Conservation (phyloP, 192 early-diverging fungal species). For the Ambispora gerdemannii region DNA sequence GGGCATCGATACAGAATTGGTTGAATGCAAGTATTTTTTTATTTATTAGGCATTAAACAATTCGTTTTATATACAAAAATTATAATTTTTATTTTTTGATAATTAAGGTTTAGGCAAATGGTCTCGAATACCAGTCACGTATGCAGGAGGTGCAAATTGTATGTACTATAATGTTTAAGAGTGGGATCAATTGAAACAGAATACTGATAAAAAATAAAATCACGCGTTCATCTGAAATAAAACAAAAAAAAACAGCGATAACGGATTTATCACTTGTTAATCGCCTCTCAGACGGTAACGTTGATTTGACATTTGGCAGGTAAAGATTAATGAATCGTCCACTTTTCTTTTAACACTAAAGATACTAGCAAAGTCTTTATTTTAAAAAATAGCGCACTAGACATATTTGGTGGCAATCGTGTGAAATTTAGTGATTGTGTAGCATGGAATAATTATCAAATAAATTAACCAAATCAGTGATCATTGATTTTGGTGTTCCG, state of each 20-base stretch:
- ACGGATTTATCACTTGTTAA: slow-evolving; percentile 79
- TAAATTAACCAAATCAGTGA: not conserved
- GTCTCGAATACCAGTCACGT: slow-evolving; percentile 86
- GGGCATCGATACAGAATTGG: slow-evolving; percentile 89
- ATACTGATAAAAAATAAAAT: too few species aligned
- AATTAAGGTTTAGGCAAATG: slow-evolving; percentile 75
- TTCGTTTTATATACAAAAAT: not conserved
- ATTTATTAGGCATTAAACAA: not conserved
- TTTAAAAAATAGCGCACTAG: slow-evolving; percentile 69
- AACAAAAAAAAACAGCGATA: slow-evolving; percentile 36
- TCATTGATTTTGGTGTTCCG: too few species aligned
- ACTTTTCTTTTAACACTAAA: too few species aligned
- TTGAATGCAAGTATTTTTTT: slow-evolving; percentile 48
- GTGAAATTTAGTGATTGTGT: slow-evolving; percentile 82
- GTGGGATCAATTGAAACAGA: too few species aligned
- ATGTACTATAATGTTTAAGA: too few species aligned
- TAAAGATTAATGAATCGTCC: slow-evolving; percentile 29
- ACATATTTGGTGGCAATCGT: slow-evolving; percentile 91
- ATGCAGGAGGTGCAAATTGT: slow-evolving; percentile 88
- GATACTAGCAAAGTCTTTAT: not conserved
- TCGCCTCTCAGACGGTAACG: slow-evolving; percentile 69
- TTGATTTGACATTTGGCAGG: slow-evolving; percentile 94
- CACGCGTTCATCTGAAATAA: too few species aligned
- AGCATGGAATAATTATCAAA: slow-evolving; percentile 57
- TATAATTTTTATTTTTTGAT: not conserved